These are phyloP conservation scores for Cyberlindnera japonica DNA, from an alignment of 805 yeast genomes.

Conservation along the genomic window DNA sequence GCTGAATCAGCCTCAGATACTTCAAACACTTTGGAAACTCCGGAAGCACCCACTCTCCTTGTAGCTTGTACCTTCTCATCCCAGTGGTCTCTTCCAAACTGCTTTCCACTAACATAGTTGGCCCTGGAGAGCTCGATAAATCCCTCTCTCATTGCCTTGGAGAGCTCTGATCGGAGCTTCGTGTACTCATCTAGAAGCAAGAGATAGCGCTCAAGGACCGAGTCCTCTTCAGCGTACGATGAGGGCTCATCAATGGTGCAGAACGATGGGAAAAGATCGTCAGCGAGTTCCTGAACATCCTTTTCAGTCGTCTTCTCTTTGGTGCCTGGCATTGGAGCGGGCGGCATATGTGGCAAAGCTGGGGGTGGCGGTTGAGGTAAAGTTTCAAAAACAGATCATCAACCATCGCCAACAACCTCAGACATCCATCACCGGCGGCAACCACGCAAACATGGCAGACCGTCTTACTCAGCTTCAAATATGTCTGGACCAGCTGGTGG, in stretches of 20 bases:
- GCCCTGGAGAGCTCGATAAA: slow-evolving; percentile 43
- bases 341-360: neutral
- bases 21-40: neutral
- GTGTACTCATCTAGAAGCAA: slow-evolving; percentile 18
- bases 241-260: neutral
- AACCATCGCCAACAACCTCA: neutral
- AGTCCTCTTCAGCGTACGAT: neutral
- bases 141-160: slow-evolving; percentile 28
- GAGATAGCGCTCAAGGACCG: slow-evolving; percentile 1
- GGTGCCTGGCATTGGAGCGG: too few species aligned
- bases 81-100: slow-evolving; percentile 39
- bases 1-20: too few species aligned
- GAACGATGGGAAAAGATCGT: slow-evolving; percentile 17
- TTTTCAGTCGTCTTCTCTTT: slow-evolving; percentile 1
- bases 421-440: neutral
- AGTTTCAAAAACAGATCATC: neutral
- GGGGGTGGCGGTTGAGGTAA: neutral
- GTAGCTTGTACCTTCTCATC: slow-evolving; percentile 35
- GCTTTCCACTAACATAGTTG: slow-evolving; percentile 32
- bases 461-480: slow-evolving; percentile 86
- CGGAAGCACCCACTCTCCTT: slow-evolving; percentile 4
- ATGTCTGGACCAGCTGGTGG: slow-evolving; percentile 75
- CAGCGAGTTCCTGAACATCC: slow-evolving; percentile 6
- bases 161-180: slow-evolving; percentile 1
- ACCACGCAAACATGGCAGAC: slow-evolving; percentile 55